These are phyloP conservation scores for Sherardia arvensis DNA, from an alignment of 257 asterid genomes.

Conservation along the genomic window DNA sequence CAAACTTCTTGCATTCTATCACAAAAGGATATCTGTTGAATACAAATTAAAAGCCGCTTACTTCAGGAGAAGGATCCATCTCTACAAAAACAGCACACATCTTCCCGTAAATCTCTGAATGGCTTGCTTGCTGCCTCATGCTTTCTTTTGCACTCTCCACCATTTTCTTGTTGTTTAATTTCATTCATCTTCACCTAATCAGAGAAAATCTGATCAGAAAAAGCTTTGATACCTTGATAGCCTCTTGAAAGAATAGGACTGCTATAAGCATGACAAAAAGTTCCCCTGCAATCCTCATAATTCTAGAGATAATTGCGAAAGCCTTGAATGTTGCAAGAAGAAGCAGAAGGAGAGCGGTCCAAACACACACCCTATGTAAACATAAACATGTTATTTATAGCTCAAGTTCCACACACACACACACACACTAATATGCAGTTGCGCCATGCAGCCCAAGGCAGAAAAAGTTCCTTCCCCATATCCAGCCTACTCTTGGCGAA, in stretches of 20 bases:
- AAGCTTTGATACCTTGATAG: constrained; percentile 50
- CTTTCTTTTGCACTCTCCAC: constrained; percentile 65
- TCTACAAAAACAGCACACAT: no score
- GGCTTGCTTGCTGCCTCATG: no score
- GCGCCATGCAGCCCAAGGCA: constrained; percentile 89
- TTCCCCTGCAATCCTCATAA: constrained; percentile 78
- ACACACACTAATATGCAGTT: no score
- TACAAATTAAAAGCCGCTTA: constrained; percentile 20
- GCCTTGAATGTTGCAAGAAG: constrained; percentile 78
- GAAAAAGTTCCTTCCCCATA: constrained; percentile 51
- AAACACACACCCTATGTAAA: no score
- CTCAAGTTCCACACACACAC: no score
- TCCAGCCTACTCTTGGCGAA: constrained; percentile 40
- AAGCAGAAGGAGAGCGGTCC: constrained; percentile 44
- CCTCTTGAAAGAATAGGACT: no score
- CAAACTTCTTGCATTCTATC: not conserved
- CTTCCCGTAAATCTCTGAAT: no score
- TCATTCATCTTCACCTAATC: no score
- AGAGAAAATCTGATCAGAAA: not conserved
- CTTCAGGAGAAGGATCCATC: no score
- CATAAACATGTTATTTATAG: no score
- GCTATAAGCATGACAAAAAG: no score
- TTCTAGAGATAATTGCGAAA: constrained; percentile 57
- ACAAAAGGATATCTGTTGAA: not conserved
- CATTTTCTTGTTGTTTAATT: constrained; percentile 64